Evolutionary conservation across 2,329 filamentous ascomycete species (phyloP).

Genomic region (Balansia obtecta): DNA sequence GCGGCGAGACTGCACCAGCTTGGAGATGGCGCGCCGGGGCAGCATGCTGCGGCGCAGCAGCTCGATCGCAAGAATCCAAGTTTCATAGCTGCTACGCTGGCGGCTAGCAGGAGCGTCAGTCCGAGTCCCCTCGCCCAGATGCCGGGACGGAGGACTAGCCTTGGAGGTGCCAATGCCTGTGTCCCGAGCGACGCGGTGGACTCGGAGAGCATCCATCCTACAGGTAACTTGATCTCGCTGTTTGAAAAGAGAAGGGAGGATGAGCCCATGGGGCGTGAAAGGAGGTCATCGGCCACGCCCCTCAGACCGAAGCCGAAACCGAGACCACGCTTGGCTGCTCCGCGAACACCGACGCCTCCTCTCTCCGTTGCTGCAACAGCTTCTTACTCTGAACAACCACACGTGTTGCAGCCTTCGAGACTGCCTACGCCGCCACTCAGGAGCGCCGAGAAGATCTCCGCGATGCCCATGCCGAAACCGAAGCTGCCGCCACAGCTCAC

Average conservation of each 20-base stretch:
- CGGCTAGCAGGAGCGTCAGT: slow-evolving; percentile 38
- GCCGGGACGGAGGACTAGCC: slow-evolving; percentile 18
- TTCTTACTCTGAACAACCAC: neutral
- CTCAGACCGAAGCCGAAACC: neutral
- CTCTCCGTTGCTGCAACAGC: neutral
- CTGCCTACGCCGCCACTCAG: slow-evolving; percentile 2
- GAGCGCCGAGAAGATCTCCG: slow-evolving; percentile 3
- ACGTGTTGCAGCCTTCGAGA: neutral
- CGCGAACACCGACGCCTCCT: neutral
- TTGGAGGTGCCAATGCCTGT: slow-evolving; percentile 17
- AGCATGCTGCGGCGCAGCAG: slow-evolving; percentile 1
- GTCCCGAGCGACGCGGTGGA: slow-evolving; percentile 24
- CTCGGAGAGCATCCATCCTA: slow-evolving; percentile 46
- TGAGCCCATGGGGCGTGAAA: slow-evolving; percentile 18
- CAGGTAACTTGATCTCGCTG: slow-evolving; percentile 52
- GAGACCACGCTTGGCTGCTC: neutral
- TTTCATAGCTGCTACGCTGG: slow-evolving; percentile 44
- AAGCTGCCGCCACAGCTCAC: slow-evolving; percentile 10
- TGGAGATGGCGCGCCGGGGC: slow-evolving; percentile 4
- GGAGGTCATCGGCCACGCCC: neutral
- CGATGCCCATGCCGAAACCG: slow-evolving; percentile 9
- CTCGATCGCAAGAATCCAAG: slow-evolving; percentile 39
- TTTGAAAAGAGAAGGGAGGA: slow-evolving; percentile 43
- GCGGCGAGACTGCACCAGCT: slow-evolving; percentile 15
- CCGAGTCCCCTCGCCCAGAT: slow-evolving; percentile 16